A percentile compares a stretch with the other conserved stretches of the same genome.
Conservation (phyloP, 2,329 filamentous ascomycete genomes). For the Epichloe amarillans region DNA sequence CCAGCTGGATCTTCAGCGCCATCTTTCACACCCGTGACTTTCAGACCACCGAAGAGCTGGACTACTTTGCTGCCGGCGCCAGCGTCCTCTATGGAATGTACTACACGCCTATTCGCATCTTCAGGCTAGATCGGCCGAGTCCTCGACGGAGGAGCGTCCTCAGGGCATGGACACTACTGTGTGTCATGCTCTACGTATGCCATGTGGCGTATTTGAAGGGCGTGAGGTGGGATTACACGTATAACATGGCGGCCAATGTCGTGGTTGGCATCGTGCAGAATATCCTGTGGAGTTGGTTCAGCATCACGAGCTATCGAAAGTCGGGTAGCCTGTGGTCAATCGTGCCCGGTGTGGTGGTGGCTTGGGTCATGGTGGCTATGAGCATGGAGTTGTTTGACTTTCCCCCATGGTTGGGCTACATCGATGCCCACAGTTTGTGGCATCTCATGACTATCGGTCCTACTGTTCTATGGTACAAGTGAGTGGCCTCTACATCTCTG, state of each 20-base stretch:
- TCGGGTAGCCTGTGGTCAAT: constrained; percentile 66
- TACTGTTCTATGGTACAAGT: constrained; percentile 90
- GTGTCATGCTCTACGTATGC: constrained; percentile 53
- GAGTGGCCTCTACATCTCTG: constrained; percentile 27
- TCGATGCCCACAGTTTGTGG: constrained; percentile 95
- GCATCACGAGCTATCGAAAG: constrained; percentile 57
- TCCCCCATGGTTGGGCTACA: constrained; percentile 67
- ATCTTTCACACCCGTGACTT: constrained; percentile 91
- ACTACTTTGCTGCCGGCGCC: constrained; percentile 89
- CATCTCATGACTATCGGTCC: constrained; percentile 86
- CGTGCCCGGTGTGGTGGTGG: constrained; percentile 83
- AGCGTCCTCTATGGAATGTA: constrained; percentile 86
- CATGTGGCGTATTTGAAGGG: constrained; percentile 79
- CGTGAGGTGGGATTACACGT: constrained; percentile 86
- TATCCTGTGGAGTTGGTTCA: constrained; percentile 75
- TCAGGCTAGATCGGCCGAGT: constrained; percentile 56
- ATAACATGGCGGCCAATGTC: constrained; percentile 96
- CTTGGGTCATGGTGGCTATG: constrained; percentile 88
- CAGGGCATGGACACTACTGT: constrained; percentile 63
- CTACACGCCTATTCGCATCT: constrained; percentile 69
- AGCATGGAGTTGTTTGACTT: constrained; percentile 93
- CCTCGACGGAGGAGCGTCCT: constrained; percentile 37
- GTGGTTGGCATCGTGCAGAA: constrained; percentile 70
- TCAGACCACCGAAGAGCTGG: constrained; percentile 72
- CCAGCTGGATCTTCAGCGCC: constrained; percentile 78